Conservation (phyloP, 306 rosid species). For the Myrica gale region DNA sequence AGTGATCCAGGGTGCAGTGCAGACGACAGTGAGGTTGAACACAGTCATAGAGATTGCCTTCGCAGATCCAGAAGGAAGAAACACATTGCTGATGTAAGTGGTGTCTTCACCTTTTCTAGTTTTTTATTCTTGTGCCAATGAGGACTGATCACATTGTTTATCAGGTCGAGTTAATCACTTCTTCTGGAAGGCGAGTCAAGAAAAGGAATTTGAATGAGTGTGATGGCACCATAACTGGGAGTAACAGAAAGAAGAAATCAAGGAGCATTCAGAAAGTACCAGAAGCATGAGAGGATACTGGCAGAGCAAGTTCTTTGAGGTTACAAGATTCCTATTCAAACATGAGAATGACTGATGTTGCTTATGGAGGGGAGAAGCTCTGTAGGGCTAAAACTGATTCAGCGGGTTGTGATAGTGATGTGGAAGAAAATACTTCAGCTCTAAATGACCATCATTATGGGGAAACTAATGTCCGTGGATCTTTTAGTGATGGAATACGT, state of each 20-base stretch:
- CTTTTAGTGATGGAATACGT: conserved; percentile 41
- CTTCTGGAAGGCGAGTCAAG: conserved; percentile 72
- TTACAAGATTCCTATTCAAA: conserved; percentile 27
- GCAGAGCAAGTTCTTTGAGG: conserved; percentile 39
- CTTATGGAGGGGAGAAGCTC: conserved; percentile 22
- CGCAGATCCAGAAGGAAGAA: conserved; percentile 78
- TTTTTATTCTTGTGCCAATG: conserved; percentile 27
- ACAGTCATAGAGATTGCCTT: conserved; percentile 49
- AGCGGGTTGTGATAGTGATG: conserved; percentile 43
- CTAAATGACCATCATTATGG: conserved; percentile 29
- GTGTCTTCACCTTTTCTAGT: conserved; percentile 17
- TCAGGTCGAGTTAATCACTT: conserved; percentile 50
- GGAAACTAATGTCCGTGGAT: conserved; percentile 31
- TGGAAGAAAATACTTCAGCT: conserved; percentile 37
- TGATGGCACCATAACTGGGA: conserved; percentile 46
- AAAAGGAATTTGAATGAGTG: conserved; percentile 67
- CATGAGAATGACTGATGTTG: conserved; percentile 22
- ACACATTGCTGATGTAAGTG: conserved; percentile 47
- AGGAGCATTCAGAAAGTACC: conserved; percentile 42
- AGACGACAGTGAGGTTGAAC: conserved; percentile 43
- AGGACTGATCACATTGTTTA: conserved; percentile 22
- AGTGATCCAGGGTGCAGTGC: conserved; percentile 56
- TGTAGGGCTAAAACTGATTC: conserved; percentile 34
- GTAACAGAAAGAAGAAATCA: conserved; percentile 48
- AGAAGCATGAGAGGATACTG: conserved; percentile 37